Evolutionary conservation across 2,329 filamentous ascomycete species (phyloP).

Genomic region (Gaeumannomyces sp.): DNA sequence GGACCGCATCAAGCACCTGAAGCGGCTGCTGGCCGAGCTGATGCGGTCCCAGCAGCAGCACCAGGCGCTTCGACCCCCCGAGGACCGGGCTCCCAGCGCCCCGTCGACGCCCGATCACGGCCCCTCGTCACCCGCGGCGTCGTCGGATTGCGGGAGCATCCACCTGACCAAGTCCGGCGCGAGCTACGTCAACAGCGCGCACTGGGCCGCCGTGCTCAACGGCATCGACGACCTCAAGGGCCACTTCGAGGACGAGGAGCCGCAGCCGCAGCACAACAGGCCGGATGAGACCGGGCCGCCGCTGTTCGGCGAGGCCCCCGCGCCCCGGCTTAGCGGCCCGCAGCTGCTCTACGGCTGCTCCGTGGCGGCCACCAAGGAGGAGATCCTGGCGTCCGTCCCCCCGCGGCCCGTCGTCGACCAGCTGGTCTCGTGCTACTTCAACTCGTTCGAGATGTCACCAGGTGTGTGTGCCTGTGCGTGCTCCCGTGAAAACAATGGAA

Average conservation of each 20-base stretch:
- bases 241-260: constrained; percentile 8
- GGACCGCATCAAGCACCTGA: too few species aligned
- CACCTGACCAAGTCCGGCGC: constrained; percentile 4
- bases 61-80: too few species aligned
- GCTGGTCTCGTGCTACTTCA: constrained; percentile 9
- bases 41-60: too few species aligned
- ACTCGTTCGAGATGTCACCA: constrained; percentile 9
- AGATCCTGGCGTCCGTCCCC: constrained; percentile 7
- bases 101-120: too few species aligned
- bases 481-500: constrained; percentile 3
- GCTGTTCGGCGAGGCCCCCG: not conserved
- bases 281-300: too few species aligned
- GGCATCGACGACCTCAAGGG: constrained; percentile 9
- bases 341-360: constrained; percentile 9
- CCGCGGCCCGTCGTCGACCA: constrained; percentile 9
- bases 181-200: constrained; percentile 9
- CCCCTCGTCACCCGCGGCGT: too few species aligned
- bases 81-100: too few species aligned
- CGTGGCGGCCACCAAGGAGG: constrained; percentile 8
- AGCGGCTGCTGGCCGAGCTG: too few species aligned
- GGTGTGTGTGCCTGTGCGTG: not conserved
- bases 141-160: constrained; percentile 8
- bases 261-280: not conserved
- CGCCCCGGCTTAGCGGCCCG: not conserved
- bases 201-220: constrained; percentile 10